These are phyloP conservation scores for Starmerella davenportii DNA, from an alignment of 805 yeast genomes.

Conservation along the genomic window DNA sequence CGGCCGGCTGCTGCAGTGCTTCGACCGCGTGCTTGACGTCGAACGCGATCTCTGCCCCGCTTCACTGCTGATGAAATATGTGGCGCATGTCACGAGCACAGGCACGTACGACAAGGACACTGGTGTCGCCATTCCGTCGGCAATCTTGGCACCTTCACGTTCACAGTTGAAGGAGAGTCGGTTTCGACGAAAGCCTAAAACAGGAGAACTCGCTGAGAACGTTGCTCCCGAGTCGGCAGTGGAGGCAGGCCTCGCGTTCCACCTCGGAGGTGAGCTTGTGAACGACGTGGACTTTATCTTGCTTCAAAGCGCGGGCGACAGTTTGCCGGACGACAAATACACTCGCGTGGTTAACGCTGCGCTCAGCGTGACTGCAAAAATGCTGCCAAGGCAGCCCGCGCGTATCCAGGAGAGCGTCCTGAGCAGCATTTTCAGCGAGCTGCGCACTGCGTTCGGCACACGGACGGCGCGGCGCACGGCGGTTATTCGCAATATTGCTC, in stretches of 20 bases:
- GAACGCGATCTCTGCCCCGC: slow-evolving; percentile 20
- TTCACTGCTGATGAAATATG: slow-evolving; percentile 24
- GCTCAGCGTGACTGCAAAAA: slow-evolving; percentile 51
- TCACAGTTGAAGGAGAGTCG: background rate
- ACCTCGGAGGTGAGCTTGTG: background rate
- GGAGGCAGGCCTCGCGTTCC: slow-evolving; percentile 2
- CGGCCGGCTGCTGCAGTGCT: slow-evolving; percentile 15
- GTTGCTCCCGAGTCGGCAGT: slow-evolving; percentile 1
- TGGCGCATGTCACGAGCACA: slow-evolving; percentile 17
- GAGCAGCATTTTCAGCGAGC: slow-evolving; percentile 49
- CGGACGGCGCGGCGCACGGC: slow-evolving; percentile 6
- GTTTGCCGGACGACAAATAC: slow-evolving; percentile 2
- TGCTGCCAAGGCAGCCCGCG: slow-evolving; percentile 52
- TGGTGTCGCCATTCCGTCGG: slow-evolving; percentile 10
- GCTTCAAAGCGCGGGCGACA: background rate
- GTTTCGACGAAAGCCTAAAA: background rate
- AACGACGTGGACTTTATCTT: slow-evolving; percentile 6
- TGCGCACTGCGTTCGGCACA: slow-evolving; percentile 23
- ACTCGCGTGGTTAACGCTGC: slow-evolving; percentile 46
- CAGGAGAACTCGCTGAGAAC: background rate
- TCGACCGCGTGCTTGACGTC: slow-evolving; percentile 9
- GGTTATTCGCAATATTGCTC: slow-evolving; percentile 8
- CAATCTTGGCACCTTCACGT: slow-evolving; percentile 1
- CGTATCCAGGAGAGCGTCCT: slow-evolving; percentile 78
- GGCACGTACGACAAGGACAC: slow-evolving; percentile 3